Base-by-base conservation (phyloP, 306 rosid genomes). In the Cyclanthera cordifolia region DNA sequence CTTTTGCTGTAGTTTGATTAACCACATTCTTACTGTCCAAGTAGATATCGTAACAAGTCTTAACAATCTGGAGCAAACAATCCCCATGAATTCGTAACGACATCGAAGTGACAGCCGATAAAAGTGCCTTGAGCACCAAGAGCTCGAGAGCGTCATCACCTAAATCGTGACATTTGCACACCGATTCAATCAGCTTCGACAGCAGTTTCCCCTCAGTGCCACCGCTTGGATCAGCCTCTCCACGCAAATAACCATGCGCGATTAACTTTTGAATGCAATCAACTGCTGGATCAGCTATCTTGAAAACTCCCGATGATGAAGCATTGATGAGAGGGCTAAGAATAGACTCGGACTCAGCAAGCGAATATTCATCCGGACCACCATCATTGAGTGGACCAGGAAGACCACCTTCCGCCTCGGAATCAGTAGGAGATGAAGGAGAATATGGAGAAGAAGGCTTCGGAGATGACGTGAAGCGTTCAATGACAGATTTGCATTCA, bases 271-370 rank as follows among this genome's bases (percentile, higher is more conserved):
- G 99, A 72, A 88, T 86, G 53, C 92, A 86, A 52, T 94, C 97
- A 21, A 90, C 92, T n/a, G 96, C 96, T 27, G 99, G 99, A 79
- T 94, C 99, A 15, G 99, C 94, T 51, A 94, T 86, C 84, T 94
- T 94, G 30, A 90, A 72, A 24, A 88, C 79, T 23, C 96, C 96
- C 49, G 90, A 85, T 27, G 75, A 41, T 1, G 97, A 90, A 57
- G 97, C 97, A 84, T 80, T 82, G 85, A 88, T 81, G 81, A 94
- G 64, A 76, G 99, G 99, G 73, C 78, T 61, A 54, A 94, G 95
- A 34, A 94, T 85, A 23, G 87, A 81, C 73, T 94, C 97, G 1
- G 96, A 85, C 28, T 94, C 97, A 0, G 84, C 80, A 50, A 90
- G 79, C 2, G 95, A 87, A 82, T 73, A 88, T 71, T 93, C 99